Conservation (phyloP, 2,329 filamentous ascomycete species). For the Hortaea sp. region DNA sequence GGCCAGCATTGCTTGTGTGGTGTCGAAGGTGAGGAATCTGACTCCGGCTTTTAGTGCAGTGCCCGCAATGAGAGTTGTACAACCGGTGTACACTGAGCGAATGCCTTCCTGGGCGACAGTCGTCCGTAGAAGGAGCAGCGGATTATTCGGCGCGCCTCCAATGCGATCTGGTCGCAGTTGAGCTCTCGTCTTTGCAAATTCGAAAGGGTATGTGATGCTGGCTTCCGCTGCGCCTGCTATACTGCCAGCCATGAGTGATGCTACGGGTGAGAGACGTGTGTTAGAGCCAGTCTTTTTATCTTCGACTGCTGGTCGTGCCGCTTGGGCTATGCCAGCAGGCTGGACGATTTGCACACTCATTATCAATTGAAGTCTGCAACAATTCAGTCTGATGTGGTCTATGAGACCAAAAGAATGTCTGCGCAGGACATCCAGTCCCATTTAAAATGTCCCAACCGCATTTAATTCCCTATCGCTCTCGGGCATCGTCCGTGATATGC, state of each 20-base stretch:
- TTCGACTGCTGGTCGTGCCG: too few relatives aligned
- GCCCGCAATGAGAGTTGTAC: slow-evolving; percentile 91
- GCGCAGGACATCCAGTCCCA: too few relatives aligned
- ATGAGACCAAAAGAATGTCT: too few relatives aligned
- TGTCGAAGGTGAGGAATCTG: slow-evolving; percentile 91
- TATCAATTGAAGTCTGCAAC: too few relatives aligned
- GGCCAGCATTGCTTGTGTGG: slow-evolving; percentile 73
- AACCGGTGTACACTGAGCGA: slow-evolving; percentile 91
- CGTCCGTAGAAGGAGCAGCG: slow-evolving; percentile 44
- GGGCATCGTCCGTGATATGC: too few relatives aligned
- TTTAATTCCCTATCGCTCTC: too few relatives aligned
- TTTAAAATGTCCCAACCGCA: too few relatives aligned
- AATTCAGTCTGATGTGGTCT: too few relatives aligned
- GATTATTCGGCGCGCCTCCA: slow-evolving; percentile 67
- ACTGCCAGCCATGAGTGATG: slow-evolving; percentile 84
- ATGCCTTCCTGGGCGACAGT: slow-evolving; percentile 63
- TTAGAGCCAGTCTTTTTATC: too few relatives aligned
- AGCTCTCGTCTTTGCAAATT: slow-evolving; percentile 91
- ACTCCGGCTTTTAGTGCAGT: slow-evolving; percentile 96
- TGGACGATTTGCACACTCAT: too few relatives aligned
- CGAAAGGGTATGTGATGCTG: slow-evolving; percentile 86
- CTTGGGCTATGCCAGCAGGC: too few relatives aligned
- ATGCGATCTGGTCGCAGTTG: slow-evolving; percentile 81
- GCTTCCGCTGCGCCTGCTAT: slow-evolving; percentile 95
- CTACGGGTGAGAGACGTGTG: slow-evolving; percentile 58